These are phyloP conservation scores for Dendrothele bispora DNA, from an alignment of 768 basidiomycete species.

Conservation along the genomic window DNA sequence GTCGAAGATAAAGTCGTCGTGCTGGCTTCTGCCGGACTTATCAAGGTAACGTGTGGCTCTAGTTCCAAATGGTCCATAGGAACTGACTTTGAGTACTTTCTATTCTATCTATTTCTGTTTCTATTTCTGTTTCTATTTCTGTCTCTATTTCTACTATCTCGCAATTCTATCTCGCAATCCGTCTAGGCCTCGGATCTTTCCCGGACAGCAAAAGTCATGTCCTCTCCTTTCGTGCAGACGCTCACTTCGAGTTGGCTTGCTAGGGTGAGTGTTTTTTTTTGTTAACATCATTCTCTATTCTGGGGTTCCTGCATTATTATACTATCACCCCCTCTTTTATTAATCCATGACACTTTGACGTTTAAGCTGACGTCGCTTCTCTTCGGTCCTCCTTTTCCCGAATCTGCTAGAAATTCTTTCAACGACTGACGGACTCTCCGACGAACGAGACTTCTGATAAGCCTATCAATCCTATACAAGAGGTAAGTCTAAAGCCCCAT, in stretches of 20 bases:
- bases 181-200: slow-evolving; percentile 63
- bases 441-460: slow-evolving; percentile 17
- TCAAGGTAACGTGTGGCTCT: slow-evolving; percentile 20
- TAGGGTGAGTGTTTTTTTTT: slow-evolving; percentile 40
- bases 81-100: not conserved
- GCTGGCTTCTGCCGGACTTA: slow-evolving; percentile 67
- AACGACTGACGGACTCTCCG: slow-evolving; percentile 43
- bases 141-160: too few species aligned
- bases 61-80: too few species aligned
- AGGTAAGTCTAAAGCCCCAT: too few species aligned
- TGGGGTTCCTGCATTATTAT: too few species aligned
- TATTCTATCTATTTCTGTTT: slow-evolving; percentile 5
- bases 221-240: slow-evolving; percentile 70
- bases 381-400: not conserved
- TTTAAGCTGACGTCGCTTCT: not conserved
- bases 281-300: too few species aligned
- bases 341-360: too few species aligned
- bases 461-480: slow-evolving; percentile 38
- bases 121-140: not conserved
- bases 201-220: slow-evolving; percentile 76
- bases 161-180: too few species aligned
- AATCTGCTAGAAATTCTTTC: slow-evolving; percentile 58
- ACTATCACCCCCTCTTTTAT: too few species aligned
- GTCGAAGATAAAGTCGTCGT: slow-evolving; percentile 65
- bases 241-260: slow-evolving; percentile 62